Base-by-base conservation (phyloP, 495 filamentous ascomycete genomes). In the Podospora tetraspora region DNA sequence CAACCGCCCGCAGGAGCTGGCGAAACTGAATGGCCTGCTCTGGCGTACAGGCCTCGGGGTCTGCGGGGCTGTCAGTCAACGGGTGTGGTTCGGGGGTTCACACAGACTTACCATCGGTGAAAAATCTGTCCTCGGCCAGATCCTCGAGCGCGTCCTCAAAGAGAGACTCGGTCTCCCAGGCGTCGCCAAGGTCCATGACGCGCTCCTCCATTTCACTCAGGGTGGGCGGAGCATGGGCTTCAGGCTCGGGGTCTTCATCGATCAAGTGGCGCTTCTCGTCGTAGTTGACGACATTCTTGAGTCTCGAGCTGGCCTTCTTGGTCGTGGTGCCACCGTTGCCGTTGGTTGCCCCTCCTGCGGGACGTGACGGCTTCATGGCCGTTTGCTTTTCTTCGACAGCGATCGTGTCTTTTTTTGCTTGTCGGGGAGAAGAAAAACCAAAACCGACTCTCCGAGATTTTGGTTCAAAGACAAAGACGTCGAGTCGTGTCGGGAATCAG, bases 201-300 rank as follows among this genome's bases (percentile, higher is more conserved):
- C 84, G 84, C 21, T 88, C 84, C 62, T 89, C 85, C 22, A 86
- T 81, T 62, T 82, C 80, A 37, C 71, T 80, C 21, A 80, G 71
- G 60, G 72, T 73, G 9, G 67, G 34, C 30, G 79, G 75, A 57
- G 71, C 68, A 62, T 8, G 43, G 3, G 73, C 76, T 21, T 69
- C 77, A 13, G 68, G 62, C 61, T 78, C 72, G 67, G 80, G 73
- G 22, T 78, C 78, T 27, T 82, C 79, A 52, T 90, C 87, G 60
- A 92, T 86, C 69, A 95, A 79, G 70, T 94, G 91, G 30, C 87
- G 88, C 81, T 96, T 97, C 68, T 93, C 92, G 43, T 93, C 89
- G 63, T 95, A 93, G 68, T 92, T 90, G 73, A 95, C 89, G 69
- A 96, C 92, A 69, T 95, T 93, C 79, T 94, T 96, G 79, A 91